Evolutionary conservation across 306 rosid species (phyloP).

Genomic region (Rosa rugosa): DNA sequence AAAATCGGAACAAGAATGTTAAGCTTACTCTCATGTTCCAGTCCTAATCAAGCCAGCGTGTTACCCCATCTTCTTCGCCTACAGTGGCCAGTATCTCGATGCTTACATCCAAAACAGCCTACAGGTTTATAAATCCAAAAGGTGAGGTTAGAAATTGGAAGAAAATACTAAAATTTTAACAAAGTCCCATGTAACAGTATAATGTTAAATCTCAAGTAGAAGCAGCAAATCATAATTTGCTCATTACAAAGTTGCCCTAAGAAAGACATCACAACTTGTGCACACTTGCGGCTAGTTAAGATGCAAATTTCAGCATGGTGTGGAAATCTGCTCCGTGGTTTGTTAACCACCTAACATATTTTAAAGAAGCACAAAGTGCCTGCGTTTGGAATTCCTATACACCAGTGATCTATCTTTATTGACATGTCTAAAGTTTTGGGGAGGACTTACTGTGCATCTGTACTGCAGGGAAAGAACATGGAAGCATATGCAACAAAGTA

Average conservation of each 20-base stretch:
- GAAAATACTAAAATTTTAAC: neutral
- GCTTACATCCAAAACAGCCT: slow-evolving; percentile 92
- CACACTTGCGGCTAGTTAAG: no score
- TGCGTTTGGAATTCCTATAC: neutral
- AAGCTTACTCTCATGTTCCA: slow-evolving; percentile 9
- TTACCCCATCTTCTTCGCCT: slow-evolving; percentile 81
- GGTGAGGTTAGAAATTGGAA: neutral
- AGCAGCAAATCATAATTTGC: neutral
- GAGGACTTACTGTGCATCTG: neutral
- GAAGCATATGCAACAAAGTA: slow-evolving; percentile 9
- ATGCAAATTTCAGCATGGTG: neutral
- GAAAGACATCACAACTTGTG: neutral
- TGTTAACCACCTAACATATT: neutral
- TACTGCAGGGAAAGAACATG: neutral
- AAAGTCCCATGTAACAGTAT: no score
- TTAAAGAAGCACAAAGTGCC: neutral
- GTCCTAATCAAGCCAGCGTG: slow-evolving; percentile 87
- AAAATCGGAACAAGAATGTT: neutral
- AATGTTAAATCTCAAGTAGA: neutral
- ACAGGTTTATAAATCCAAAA: slow-evolving; percentile 17
- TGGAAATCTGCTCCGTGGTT: neutral
- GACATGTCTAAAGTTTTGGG: neutral
- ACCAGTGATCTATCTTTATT: neutral
- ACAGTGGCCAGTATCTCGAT: slow-evolving; percentile 78
- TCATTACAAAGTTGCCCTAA: neutral